Conservation (phyloP, 768 basidiomycete genomes). For the Floccularia luteovirens region DNA sequence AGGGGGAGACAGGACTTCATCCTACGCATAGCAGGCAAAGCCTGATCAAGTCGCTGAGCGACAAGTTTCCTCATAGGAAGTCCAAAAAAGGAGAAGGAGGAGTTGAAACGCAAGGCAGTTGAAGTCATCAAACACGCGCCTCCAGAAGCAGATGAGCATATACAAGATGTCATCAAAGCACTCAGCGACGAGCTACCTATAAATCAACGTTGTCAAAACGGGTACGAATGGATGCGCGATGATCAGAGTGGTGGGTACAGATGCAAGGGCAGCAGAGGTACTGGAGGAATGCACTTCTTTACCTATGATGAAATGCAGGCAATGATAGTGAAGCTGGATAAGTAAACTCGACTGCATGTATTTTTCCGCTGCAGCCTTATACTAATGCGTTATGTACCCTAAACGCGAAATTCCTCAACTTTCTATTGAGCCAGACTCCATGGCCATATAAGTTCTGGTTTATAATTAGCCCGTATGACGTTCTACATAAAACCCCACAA, state of each 20-base stretch:
- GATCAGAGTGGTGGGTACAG: neutral
- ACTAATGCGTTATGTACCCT: too few relatives aligned
- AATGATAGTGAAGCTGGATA: neutral
- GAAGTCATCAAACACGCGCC: neutral
- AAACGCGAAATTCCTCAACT: too few relatives aligned
- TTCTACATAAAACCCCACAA: too few relatives aligned
- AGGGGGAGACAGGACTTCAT: too few relatives aligned
- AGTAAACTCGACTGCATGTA: too few relatives aligned
- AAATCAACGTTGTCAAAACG: neutral
- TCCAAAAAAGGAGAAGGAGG: neutral
- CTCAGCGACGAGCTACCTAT: neutral
- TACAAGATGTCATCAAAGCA: neutral
- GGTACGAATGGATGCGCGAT: slow-evolving; percentile 1
- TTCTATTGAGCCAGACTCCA: too few relatives aligned
- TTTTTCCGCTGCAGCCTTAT: too few relatives aligned
- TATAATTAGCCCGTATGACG: too few relatives aligned
- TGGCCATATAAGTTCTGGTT: too few relatives aligned
- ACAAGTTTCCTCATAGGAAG: neutral
- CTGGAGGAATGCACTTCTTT: neutral
- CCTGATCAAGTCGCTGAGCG: neutral
- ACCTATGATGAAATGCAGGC: neutral
- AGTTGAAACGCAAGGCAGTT: neutral
- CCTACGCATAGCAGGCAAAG: neutral
- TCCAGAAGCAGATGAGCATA: neutral
- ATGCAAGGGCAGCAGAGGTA: neutral